Evolutionary conservation across 2,329 filamentous ascomycete species (phyloP).

Genomic region (Penicillium sclerotiorum): DNA sequence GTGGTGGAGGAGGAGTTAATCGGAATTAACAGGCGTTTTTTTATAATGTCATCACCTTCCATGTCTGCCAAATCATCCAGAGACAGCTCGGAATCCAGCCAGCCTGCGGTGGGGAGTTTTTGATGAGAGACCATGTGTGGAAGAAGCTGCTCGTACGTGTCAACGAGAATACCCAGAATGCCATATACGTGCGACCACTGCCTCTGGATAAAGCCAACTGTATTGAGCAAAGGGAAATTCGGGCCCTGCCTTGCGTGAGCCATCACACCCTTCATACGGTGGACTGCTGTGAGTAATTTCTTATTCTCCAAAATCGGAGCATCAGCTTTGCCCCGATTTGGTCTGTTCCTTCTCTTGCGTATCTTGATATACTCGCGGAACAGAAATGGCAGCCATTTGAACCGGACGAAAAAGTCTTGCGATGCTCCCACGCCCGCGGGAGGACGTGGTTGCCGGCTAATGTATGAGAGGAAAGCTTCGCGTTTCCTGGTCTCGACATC

Average conservation of each 20-base stretch:
- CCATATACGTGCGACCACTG: conserved; percentile 46
- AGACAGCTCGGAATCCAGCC: conserved; percentile 22
- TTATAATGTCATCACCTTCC: background rate
- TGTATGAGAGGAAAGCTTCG: too few relatives aligned
- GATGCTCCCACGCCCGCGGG: conserved; percentile 1
- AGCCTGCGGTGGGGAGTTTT: conserved; percentile 12
- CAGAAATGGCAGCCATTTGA: background rate
- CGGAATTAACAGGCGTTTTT: background rate
- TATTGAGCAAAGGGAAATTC: conserved; percentile 40
- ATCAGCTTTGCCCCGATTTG: too few relatives aligned
- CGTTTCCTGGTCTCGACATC: too few relatives aligned
- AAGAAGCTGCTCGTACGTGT: conserved; percentile 34
- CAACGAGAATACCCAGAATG: conserved; percentile 43
- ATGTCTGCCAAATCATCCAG: conserved; percentile 34
- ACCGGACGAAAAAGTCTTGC: conserved; percentile 1
- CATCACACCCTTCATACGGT: conserved; percentile 36
- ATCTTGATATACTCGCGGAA: conserved; percentile 25
- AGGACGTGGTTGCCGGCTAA: conserved; percentile 18
- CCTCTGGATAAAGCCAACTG: conserved; percentile 42
- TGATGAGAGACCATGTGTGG: conserved; percentile 18
- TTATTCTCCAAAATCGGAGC: conserved; percentile 17
- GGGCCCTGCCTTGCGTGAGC: conserved; percentile 25
- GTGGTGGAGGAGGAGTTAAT: conserved; percentile 8
- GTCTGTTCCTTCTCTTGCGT: background rate
- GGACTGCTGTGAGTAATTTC: conserved; percentile 26